A percentile compares a stretch with the other conserved stretches of the same genome.
Conservation (phyloP, 1,139 yeast genomes). For the Starmera stellimalicola region DNA sequence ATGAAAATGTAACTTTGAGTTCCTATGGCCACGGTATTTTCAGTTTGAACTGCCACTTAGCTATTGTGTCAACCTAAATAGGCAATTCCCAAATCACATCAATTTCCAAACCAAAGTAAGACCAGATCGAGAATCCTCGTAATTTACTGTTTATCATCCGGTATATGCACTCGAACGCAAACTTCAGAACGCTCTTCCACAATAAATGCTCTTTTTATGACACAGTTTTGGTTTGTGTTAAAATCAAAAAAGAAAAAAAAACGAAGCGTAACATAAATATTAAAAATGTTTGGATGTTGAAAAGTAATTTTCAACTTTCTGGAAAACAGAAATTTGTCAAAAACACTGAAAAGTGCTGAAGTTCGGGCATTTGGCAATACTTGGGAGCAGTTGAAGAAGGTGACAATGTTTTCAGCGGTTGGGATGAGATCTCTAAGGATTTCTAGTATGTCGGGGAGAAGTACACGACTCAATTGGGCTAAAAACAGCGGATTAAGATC, state of each 20-base stretch:
- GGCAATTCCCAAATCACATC: neutral
- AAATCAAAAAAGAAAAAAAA: neutral
- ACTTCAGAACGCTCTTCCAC: neutral
- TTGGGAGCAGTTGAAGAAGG: neutral
- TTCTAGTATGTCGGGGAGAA: neutral
- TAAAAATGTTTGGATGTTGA: neutral
- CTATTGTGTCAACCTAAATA: neutral
- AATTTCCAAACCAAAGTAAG: neutral
- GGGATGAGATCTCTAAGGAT: neutral
- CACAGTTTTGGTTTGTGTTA: neutral
- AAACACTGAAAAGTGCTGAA: no score
- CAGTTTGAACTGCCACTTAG: neutral
- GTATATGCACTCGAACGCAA: no score
- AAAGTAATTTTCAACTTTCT: neutral
- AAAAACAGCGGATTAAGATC: neutral
- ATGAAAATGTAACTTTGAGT: neutral
- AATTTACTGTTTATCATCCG: no score
- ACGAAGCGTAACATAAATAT: neutral
- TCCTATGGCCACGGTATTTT: neutral
- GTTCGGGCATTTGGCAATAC: neutral
- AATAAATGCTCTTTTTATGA: neutral
- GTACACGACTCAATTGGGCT: slow-evolving; percentile 10
- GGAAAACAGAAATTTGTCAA: no score
- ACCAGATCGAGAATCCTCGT: neutral
- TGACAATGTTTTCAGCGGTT: neutral